A percentile compares a stretch with the other conserved stretches of the same genome.
Evolutionary conservation across 257 asterid species (phyloP).

Genomic region (Paulownia fortunei): DNA sequence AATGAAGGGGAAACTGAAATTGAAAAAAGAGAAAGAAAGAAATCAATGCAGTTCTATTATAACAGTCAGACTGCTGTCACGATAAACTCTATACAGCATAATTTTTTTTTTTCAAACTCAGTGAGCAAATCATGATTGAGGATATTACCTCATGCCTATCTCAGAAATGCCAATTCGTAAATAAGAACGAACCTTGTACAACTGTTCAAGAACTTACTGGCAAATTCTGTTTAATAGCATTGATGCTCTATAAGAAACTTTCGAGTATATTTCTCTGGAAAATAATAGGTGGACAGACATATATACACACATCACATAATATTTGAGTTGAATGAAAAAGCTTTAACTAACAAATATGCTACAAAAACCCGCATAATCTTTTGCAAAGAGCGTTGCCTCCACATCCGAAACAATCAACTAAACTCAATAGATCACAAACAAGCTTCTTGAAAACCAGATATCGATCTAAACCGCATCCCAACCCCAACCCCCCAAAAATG

Average conservation of each 20-base stretch:
- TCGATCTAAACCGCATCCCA: background rate
- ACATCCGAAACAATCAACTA: background rate
- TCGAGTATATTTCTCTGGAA: slow-evolving; percentile 6
- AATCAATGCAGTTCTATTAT: background rate
- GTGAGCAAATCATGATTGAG: background rate
- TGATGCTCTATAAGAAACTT: background rate
- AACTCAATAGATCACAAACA: background rate
- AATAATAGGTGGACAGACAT: slow-evolving; percentile 8
- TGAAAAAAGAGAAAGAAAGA: background rate
- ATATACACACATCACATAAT: background rate
- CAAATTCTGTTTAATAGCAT: background rate
- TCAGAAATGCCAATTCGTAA: background rate
- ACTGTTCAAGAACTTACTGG: background rate
- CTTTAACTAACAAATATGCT: background rate
- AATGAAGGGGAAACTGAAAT: background rate
- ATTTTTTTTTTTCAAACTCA: background rate
- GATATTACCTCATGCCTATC: background rate
- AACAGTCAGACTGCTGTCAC: slow-evolving; percentile 11
- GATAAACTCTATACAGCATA: background rate
- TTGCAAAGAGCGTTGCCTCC: background rate
- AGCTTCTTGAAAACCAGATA: background rate
- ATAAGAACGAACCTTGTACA: background rate
- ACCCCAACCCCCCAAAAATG: background rate
- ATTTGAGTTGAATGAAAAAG: background rate
- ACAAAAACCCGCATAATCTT: background rate